Conservation (phyloP, 345 rosid species). For the Aquilaria malaccensis region DNA sequence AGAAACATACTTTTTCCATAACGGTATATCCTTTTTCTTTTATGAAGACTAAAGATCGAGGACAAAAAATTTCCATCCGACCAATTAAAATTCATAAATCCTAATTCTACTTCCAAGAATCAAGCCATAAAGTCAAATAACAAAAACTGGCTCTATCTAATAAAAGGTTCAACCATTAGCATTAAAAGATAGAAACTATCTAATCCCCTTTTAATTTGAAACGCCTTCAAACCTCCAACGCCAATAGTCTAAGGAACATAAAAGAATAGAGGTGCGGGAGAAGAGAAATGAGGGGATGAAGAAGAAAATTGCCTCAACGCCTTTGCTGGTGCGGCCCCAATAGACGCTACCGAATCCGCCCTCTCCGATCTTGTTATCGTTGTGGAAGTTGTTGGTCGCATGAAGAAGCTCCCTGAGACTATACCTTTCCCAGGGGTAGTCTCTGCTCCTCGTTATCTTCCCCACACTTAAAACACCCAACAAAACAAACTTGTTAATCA, state of each 20-base stretch:
- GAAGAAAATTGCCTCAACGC: constrained; percentile 39
- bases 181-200: too few relatives aligned
- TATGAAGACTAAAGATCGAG: too few relatives aligned
- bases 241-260: not conserved
- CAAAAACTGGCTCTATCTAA: too few relatives aligned
- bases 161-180: too few relatives aligned
- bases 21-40: too few relatives aligned
- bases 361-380: constrained; percentile 66
- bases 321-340: constrained; percentile 62
- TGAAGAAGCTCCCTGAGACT: constrained; percentile 48
- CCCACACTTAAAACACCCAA: constrained; percentile 9
- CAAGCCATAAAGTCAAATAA: too few relatives aligned
- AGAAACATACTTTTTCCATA: too few relatives aligned
- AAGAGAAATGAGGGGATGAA: not conserved
- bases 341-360: constrained; percentile 69
- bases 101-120: too few relatives aligned
- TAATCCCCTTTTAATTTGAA: too few relatives aligned
- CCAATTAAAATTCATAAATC: too few relatives aligned
- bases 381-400: constrained; percentile 57
- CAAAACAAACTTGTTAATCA: not conserved
- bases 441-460: constrained; percentile 12
- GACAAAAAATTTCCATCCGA: too few relatives aligned
- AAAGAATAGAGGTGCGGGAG: not conserved
- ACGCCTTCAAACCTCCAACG: not conserved
- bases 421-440: constrained; percentile 54